Evolutionary conservation across 2,329 filamentous ascomycete species (phyloP), one percentile per base, ranked within the genome.

Genomic region (Aureobasidium subglaciale): DNA sequence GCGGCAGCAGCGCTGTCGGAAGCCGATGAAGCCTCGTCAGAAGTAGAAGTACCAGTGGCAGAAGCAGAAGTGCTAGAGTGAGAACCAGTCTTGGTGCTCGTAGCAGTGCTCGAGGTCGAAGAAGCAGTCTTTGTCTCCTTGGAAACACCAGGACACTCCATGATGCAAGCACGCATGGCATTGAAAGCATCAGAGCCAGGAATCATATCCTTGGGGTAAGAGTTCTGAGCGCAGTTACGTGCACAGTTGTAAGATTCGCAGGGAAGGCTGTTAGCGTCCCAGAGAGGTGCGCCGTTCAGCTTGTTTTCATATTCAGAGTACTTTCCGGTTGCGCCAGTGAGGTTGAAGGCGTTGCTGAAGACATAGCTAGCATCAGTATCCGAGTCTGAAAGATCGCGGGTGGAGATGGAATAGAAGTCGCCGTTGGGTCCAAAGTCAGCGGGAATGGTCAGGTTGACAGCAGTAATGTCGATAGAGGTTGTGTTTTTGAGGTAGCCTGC

Each of bases 401-500:
- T 59, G 6, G 62, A 61, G 61, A 70, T 65, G 58, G 56, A 62
- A 60, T 69, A 67, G 53, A 66, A 67, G 46, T 61, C 56, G 38
- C 43, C 66, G 30, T 61, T 59, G 8, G 67, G 68, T 3, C 67
- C 67, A 16, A 70, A 62, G 40, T 59, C 53, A 37, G 66, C 61
- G 4, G 68, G 67, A 56, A 71, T 66, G 18, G 60, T 64, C 24
- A 69, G 58, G 52, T 61, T 62, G 38, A 67, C 30, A n/a, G 60
- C 54, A 6, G 66, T 64, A 15, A 60, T 55, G 43, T 65, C 62
- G 35, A 62, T 58, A 11, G 64, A 56, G 40, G 63, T 68, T 10
- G 62, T 63, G 62, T 69, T 70, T 45, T 64, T 41, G 29, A 71
- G 66, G 57, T 65, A 68, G 63, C 67, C 64, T 66, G 56, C 15